A percentile compares a stretch with the other conserved stretches of the same genome.
These are phyloP conservation scores for Phallus indusiatus DNA, from an alignment of 768 basidiomycete species.

Conservation along the genomic window DNA sequence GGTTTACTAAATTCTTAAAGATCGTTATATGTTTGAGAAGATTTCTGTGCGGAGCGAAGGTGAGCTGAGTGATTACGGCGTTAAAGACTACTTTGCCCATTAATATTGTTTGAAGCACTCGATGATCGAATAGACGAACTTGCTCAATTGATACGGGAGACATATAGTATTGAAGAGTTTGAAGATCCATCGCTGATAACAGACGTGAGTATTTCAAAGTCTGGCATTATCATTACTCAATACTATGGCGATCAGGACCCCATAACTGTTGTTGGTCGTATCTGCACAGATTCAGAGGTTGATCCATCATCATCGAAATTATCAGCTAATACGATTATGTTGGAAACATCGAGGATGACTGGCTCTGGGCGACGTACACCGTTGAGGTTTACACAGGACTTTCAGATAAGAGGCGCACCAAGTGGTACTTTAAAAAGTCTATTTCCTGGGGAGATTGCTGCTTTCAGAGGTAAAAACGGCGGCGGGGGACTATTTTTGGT, in stretches of 20 bases:
- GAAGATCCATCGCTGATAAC: conserved; percentile 62
- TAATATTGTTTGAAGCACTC: conserved; percentile 39
- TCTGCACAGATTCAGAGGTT: conserved; percentile 59
- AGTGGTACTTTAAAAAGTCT: conserved; percentile 59
- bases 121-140: conserved; percentile 86
- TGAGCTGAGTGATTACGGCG: conserved; percentile 22
- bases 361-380: conserved; percentile 60
- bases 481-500: conserved; percentile 83
- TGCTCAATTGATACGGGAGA: conserved; percentile 57
- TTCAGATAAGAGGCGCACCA: conserved; percentile 56
- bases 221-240: background rate
- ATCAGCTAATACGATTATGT: conserved; percentile 58
- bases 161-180: conserved; percentile 65
- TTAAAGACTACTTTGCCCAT: background rate
- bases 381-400: conserved; percentile 56
- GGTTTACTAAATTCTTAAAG: conserved; percentile 24
- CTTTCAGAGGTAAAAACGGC: conserved; percentile 81
- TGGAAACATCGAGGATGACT: conserved; percentile 79
- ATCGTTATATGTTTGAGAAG: conserved; percentile 94
- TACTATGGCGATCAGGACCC: conserved; percentile 37
- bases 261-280: conserved; percentile 63
- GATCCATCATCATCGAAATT: conserved; percentile 44
- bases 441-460: conserved; percentile 85
- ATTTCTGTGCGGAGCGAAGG: conserved; percentile 76
- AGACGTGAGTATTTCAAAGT: conserved; percentile 30